phyloP scores from a whole-genome alignment of 176 grass and related monocot genomes.

The Alopecurus myosuroides region DNA sequence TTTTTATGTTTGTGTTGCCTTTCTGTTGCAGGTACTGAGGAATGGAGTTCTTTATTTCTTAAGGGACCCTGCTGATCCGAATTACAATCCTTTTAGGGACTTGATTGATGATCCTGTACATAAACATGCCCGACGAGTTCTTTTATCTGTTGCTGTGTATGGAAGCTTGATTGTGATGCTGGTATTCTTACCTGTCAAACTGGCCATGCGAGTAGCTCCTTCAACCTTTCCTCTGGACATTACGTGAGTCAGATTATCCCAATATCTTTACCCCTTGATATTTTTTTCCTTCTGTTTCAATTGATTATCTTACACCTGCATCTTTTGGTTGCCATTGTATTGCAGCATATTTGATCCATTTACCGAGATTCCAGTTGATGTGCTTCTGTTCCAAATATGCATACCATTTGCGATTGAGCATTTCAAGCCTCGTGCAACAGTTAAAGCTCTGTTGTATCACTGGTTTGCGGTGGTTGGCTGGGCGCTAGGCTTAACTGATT shows the following conservation, averaged over 20 bases:
- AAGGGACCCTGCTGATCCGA: constrained; percentile 95
- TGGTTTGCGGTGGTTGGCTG: constrained; percentile 94
- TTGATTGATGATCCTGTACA: constrained; percentile 95
- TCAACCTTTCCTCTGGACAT: constrained; percentile 88
- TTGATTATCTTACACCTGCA: background rate
- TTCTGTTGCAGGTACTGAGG: constrained; percentile 57
- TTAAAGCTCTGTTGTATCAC: constrained; percentile 80
- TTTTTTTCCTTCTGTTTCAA: background rate
- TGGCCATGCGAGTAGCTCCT: constrained; percentile 79
- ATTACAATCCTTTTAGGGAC: constrained; percentile 97
- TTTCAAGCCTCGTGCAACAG: constrained; percentile 84
- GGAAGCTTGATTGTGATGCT: constrained; percentile 99
- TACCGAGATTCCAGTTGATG: constrained; percentile 88
- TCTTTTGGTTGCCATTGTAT: background rate
- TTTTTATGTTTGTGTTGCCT: constrained; percentile 17
- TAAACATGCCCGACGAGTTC: constrained; percentile 90
- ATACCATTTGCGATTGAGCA: constrained; percentile 99
- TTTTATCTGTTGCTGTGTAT: constrained; percentile 94
- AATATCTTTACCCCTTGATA: background rate
- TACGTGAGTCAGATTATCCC: constrained; percentile 43
- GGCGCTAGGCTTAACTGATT: constrained; percentile 81
- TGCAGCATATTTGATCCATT: constrained; percentile 97
- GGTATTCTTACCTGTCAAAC: constrained; percentile 96
- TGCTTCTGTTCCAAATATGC: constrained; percentile 93
- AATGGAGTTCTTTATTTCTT: constrained; percentile 99